Evolutionary conservation across 352 stramenopile species (phyloP).

Genomic region (Phytopythium sindhum): DNA sequence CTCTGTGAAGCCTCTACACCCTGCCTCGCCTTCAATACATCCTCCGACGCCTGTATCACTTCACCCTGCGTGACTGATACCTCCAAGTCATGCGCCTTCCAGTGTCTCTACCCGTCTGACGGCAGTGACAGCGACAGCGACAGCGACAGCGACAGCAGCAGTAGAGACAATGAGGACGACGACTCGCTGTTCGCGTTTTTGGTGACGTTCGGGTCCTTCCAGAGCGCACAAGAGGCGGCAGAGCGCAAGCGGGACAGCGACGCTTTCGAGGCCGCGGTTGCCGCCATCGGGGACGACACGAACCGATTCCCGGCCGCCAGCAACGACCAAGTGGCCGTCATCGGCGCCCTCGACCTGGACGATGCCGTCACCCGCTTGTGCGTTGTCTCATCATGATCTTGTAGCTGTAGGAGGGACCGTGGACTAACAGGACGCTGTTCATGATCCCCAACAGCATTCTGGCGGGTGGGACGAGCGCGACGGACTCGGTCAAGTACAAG

Average conservation of each 20-base stretch:
- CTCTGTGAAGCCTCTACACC: constrained; percentile 13
- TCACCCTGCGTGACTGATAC: constrained; percentile 12
- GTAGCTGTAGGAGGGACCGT: no score
- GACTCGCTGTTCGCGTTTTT: constrained; percentile 18
- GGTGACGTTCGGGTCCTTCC: constrained; percentile 24
- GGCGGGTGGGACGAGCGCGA: constrained; percentile 16
- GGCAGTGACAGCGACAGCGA: constrained; percentile 1
- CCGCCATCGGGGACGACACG: constrained; percentile 18
- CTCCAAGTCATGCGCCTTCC: constrained; percentile 10
- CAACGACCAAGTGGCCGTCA: constrained; percentile 24
- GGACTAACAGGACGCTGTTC: background rate
- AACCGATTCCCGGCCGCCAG: constrained; percentile 21
- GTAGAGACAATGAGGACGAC: constrained; percentile 7
- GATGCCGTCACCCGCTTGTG: constrained; percentile 26
- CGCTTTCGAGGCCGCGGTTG: constrained; percentile 13
- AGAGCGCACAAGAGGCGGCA: constrained; percentile 23
- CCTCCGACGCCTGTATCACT: constrained; percentile 12
- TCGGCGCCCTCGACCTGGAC: constrained; percentile 21
- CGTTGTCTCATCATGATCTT: no score
- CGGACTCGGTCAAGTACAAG: constrained; percentile 28
- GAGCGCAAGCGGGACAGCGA: constrained; percentile 12
- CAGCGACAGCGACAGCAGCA: constrained; percentile 5
- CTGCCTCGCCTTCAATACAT: constrained; percentile 19
- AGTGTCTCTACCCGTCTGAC: constrained; percentile 10
- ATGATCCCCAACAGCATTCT: constrained; percentile 5